These are phyloP conservation scores for Wickerhamomyces strasburgensis DNA, from an alignment of 805 yeast genomes.

Conservation along the genomic window DNA sequence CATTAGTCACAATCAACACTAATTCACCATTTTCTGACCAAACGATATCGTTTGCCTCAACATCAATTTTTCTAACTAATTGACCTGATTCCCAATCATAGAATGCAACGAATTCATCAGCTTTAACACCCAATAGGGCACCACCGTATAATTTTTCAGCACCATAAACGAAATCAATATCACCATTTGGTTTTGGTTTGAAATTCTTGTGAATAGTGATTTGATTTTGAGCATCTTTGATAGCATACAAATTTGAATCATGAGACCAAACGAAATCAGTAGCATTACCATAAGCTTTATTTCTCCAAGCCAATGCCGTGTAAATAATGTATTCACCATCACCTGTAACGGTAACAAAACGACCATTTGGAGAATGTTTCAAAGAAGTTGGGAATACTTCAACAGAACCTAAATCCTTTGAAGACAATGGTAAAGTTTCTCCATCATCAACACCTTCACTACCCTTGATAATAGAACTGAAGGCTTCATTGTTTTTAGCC, in stretches of 20 bases:
- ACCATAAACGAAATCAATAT: conserved; percentile 60
- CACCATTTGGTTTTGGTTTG: conserved; percentile 64
- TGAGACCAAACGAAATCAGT: conserved; percentile 93
- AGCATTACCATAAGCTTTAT: conserved; percentile 87
- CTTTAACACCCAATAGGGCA: conserved; percentile 77
- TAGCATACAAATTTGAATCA: conserved; percentile 83
- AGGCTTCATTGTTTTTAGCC: conserved; percentile 83
- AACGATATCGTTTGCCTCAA: conserved; percentile 70
- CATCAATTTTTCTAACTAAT: conserved; percentile 84
- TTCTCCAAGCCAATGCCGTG: conserved; percentile 97
- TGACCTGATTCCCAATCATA: conserved; percentile 91
- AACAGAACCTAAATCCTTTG: conserved; percentile 89
- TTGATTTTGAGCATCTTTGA: conserved; percentile 60
- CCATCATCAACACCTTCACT: conserved; percentile 70
- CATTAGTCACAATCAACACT: conserved; percentile 66
- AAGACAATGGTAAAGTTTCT: conserved; percentile 67
- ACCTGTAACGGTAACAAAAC: conserved; percentile 94
- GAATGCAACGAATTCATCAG: conserved; percentile 79
- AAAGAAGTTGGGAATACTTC: conserved; percentile 88
- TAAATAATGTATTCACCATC: conserved; percentile 96
- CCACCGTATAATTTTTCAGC: conserved; percentile 87
- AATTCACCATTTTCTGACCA: conserved; percentile 96
- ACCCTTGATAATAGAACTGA: conserved; percentile 74
- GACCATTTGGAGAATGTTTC: conserved; percentile 93
- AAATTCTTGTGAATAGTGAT: conserved; percentile 80